phyloP scores from a whole-genome alignment of 495 filamentous ascomycete genomes.

The Achaetomiella virescens region DNA sequence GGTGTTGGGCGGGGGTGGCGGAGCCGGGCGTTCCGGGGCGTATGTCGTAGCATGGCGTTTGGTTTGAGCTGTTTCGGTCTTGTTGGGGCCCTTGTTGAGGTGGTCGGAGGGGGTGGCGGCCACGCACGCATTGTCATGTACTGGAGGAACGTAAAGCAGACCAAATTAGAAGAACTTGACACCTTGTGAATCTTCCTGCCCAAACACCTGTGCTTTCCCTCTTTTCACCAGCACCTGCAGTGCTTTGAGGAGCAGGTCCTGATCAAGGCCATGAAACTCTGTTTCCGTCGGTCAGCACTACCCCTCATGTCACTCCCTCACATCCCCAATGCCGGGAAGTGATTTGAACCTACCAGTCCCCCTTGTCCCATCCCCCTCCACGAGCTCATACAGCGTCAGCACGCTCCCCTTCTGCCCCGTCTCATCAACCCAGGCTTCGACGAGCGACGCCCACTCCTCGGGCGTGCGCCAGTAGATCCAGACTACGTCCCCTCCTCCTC shows the following conservation, averaged over 20 bases:
- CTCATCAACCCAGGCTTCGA: slow-evolving; percentile 43
- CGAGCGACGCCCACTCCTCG: slow-evolving; percentile 42
- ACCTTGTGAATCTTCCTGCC: slow-evolving; percentile 74
- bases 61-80: background rate
- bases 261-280: slow-evolving; percentile 89
- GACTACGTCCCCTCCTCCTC: slow-evolving; percentile 29
- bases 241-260: slow-evolving; percentile 69
- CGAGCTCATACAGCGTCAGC: slow-evolving; percentile 45
- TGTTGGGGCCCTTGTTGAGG: background rate
- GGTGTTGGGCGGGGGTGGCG: background rate
- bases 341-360: slow-evolving; percentile 30
- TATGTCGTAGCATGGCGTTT: background rate
- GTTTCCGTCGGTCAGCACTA: background rate
- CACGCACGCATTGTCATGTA: too few relatives aligned
- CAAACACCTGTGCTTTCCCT: slow-evolving; percentile 91
- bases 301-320: background rate
- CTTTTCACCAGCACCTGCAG: slow-evolving; percentile 74
- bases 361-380: slow-evolving; percentile 38
- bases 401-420: slow-evolving; percentile 44
- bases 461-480: slow-evolving; percentile 46
- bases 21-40: background rate
- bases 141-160: background rate
- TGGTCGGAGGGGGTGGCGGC: background rate
- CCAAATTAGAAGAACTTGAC: slow-evolving; percentile 83
- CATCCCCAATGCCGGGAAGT: background rate